Evolutionary conservation across 78 protist genomes (phyloP), one percentile per base, ranked within the genome.

Genomic region (Anaeramoeba flamelloides): DNA sequence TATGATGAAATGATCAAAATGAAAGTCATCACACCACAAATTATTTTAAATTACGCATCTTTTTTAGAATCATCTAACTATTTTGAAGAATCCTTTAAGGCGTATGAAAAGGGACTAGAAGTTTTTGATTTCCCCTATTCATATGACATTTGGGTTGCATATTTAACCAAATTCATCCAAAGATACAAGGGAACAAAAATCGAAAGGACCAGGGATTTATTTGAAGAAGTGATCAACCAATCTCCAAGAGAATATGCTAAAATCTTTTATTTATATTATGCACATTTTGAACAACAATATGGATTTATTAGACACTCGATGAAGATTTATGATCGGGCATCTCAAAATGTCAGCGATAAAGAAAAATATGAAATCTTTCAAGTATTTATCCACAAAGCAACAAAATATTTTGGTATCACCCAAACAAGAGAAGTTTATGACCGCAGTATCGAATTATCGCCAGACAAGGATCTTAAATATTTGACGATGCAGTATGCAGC

Each of bases 151-250:
- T 96, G 97, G 97, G 83, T 88, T 2, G 37, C 86, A 3, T 96
- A 96, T 85, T 77, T 94, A 53, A 77, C 86, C 65, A 90, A 92
- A 75, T 95, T 96, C 53, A 78, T 90, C 75, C n/a, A 53, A n/a
- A 90, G 98, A 26, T 94, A 92, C 79, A 12, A 79, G 2, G 94
- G 92, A 34, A 0, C 2, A 36, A 93, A 94, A 81, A 81, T 95
- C 36, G 98, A 95, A 87, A 87, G 99, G 1, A 80, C 94, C 3
- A 87, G 99, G 40, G 98, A 96, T 26, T 80, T 96, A 4, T 95
- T 95, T 64, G 97, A 95, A 83, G 95, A 94, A 74, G 92, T 85
- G 0, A 38, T 95, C 39, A 75, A 79, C 31, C 80, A 85, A 53
- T 76, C 77, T 38, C 98, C 98, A 2, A 76, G 40, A 1, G 82